Percentiles rank a stretch among this genome's conserved stretches.
Conservation (phyloP, 306 rosid species). For the Ammopiptanthus mongolicus region DNA sequence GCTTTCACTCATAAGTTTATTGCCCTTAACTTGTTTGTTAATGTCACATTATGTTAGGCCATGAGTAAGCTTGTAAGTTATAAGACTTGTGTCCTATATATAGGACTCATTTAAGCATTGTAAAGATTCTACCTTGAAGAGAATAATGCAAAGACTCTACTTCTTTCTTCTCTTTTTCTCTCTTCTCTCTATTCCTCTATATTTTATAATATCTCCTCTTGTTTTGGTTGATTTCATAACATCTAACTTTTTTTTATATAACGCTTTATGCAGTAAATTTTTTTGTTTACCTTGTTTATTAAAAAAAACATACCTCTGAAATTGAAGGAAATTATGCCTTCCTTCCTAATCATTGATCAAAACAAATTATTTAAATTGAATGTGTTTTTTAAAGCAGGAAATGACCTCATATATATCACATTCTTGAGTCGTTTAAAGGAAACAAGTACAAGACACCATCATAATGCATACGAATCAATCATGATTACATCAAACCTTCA, state of each 20-base stretch:
- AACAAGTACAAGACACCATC: conserved; percentile 31
- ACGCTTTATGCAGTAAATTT: not conserved
- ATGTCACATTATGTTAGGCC: too few relatives aligned
- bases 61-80: too few relatives aligned
- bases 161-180: too few relatives aligned
- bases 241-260: not conserved
- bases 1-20: too few relatives aligned
- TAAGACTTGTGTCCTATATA: too few relatives aligned
- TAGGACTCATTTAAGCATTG: too few relatives aligned
- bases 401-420: not conserved
- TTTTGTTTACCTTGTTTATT: not conserved
- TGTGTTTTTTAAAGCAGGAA: not conserved
- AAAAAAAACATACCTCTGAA: not conserved
- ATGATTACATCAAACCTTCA: conserved; percentile 27
- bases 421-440: not conserved
- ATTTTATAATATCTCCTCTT: too few relatives aligned
- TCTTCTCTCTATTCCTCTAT: too few relatives aligned
- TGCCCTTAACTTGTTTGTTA: too few relatives aligned
- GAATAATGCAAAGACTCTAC: too few relatives aligned
- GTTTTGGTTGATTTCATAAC: too few relatives aligned
- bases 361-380: not conserved
- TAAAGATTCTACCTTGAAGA: too few relatives aligned
- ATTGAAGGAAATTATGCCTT: not conserved
- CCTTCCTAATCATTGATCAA: not conserved
- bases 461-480: conserved; percentile 10